These are phyloP conservation scores for Nigrospora osmanthi DNA, from an alignment of 2,329 filamentous ascomycete genomes.

Conservation along the genomic window DNA sequence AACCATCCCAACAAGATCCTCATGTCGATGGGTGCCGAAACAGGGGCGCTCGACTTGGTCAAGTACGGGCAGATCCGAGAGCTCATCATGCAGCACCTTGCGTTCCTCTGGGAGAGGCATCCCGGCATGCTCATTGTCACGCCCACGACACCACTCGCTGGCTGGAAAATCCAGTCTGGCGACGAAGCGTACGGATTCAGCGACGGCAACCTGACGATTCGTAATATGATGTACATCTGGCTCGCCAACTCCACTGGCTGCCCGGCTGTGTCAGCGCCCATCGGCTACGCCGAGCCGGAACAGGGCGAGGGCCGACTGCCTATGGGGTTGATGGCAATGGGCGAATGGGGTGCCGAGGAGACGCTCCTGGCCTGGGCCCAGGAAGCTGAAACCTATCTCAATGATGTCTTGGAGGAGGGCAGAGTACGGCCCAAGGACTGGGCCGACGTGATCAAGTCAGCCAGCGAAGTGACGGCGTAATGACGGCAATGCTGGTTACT, in stretches of 20 bases:
- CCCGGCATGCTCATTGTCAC: constrained; percentile 73
- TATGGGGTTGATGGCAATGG: constrained; percentile 55
- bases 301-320: constrained; percentile 52
- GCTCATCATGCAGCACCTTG: constrained; percentile 46
- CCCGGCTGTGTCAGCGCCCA: constrained; percentile 66
- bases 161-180: constrained; percentile 56
- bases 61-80: constrained; percentile 66
- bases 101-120: constrained; percentile 49
- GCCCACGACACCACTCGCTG: constrained; percentile 67
- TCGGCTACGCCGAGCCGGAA: constrained; percentile 58
- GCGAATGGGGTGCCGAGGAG: constrained; percentile 61
- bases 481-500: no score
- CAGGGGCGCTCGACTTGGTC: constrained; percentile 61
- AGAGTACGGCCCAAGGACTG: constrained; percentile 44
- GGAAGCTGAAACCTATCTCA: constrained; percentile 48
- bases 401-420: constrained; percentile 37
- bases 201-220: constrained; percentile 65
- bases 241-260: constrained; percentile 76
- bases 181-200: constrained; percentile 65
- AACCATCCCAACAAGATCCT: constrained; percentile 64
- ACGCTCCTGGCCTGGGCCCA: constrained; percentile 51
- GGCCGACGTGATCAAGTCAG: constrained; percentile 46
- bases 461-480: constrained; percentile 5
- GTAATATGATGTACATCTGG: constrained; percentile 80
- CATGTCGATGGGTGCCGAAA: constrained; percentile 55